A percentile compares a stretch with the other conserved stretches of the same genome.
Evolutionary conservation across 495 filamentous ascomycete species (phyloP).

Genomic region (Xylaria grammica): DNA sequence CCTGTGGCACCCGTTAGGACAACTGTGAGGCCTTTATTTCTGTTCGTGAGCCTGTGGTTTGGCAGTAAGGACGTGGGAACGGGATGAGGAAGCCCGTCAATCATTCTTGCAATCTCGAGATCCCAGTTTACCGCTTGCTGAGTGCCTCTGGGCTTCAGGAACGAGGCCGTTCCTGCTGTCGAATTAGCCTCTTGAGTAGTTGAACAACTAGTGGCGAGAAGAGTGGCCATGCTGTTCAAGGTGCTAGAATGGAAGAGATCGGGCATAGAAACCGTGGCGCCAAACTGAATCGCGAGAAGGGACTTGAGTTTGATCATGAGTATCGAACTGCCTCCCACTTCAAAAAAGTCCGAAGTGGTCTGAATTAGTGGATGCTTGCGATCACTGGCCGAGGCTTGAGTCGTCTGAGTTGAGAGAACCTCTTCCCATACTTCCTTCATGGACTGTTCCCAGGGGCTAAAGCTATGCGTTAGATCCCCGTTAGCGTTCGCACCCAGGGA

Average conservation of each 20-base stretch:
- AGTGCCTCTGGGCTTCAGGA: not conserved
- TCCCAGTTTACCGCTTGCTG: slow-evolving; percentile 15
- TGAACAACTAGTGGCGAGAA: not conserved
- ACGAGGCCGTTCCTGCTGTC: not conserved
- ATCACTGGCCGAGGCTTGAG: not conserved
- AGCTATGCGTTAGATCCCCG: not conserved
- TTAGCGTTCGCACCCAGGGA: not conserved
- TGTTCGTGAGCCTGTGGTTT: not conserved
- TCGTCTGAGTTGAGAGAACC: not conserved
- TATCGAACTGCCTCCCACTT: not conserved
- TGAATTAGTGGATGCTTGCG: not conserved
- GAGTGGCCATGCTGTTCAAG: slow-evolving; percentile 20
- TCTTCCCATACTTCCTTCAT: slow-evolving; percentile 9
- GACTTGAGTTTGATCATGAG: slow-evolving; percentile 32
- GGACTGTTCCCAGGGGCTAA: not conserved
- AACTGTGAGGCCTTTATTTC: slow-evolving; percentile 11
- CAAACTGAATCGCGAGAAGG: slow-evolving; percentile 36
- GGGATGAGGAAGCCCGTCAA: not conserved
- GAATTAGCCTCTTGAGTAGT: no score
- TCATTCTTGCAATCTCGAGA: slow-evolving; percentile 8
- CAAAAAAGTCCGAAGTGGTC: not conserved
- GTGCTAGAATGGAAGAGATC: slow-evolving; percentile 24
- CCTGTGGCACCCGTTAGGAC: slow-evolving; percentile 43
- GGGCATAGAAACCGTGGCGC: not conserved
- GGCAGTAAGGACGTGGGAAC: not conserved